Conservation (phyloP, 1,284 basidiomycete genomes). For the Trichosporon sp. region DNA sequence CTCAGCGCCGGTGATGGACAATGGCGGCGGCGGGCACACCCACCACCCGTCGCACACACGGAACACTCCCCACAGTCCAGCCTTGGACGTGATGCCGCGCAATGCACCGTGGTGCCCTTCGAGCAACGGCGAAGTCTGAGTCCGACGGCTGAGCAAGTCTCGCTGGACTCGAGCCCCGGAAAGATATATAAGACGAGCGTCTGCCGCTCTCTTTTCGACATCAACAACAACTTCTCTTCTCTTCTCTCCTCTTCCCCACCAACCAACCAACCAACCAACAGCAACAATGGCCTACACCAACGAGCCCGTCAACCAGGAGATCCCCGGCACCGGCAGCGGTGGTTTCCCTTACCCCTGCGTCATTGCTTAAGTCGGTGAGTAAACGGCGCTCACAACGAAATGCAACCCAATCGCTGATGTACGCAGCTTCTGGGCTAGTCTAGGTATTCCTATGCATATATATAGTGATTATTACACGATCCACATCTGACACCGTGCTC, state of each 20-base stretch:
- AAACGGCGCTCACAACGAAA: background rate
- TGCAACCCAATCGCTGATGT: background rate
- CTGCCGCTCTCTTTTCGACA: background rate
- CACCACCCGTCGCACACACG: too few species aligned
- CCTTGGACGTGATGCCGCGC: background rate
- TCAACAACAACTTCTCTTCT: constrained; percentile 1
- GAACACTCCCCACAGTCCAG: too few species aligned
- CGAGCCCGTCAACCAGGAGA: background rate
- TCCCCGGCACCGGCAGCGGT: background rate
- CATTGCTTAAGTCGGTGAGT: background rate
- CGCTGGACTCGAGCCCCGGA: background rate
- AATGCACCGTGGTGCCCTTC: too few species aligned
- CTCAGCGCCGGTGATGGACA: background rate
- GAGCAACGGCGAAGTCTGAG: too few species aligned
- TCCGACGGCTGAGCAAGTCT: too few species aligned
- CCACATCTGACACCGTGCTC: too few species aligned
- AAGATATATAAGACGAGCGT: background rate
- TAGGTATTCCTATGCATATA: background rate
- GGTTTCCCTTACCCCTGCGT: background rate
- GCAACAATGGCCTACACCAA: constrained; percentile 1
- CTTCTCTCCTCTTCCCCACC: background rate
- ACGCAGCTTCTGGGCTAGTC: background rate
- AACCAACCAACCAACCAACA: background rate
- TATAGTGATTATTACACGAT: background rate
- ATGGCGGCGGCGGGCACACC: too few species aligned